phyloP scores from a whole-genome alignment of 2,329 filamentous ascomycete genomes.

The Lomentospora prolificans region DNA sequence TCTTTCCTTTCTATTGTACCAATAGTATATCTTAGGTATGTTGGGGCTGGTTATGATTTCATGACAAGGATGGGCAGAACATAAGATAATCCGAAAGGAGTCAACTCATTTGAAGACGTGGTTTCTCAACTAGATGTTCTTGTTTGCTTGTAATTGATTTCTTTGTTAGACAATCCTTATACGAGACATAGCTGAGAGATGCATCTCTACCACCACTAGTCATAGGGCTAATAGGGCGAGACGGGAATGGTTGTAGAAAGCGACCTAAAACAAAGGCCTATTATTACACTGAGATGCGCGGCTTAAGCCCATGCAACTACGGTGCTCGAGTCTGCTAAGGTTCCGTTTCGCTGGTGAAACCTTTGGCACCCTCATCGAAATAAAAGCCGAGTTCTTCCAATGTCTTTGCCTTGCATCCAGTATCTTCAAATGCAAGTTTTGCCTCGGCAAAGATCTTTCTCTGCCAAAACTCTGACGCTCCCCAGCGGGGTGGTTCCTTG shows the following conservation, averaged over 20 bases:
- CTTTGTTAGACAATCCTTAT: too few relatives aligned
- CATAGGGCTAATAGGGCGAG: too few relatives aligned
- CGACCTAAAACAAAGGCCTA: too few relatives aligned
- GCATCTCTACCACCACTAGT: too few relatives aligned
- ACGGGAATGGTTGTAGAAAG: too few relatives aligned
- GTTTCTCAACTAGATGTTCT: too few relatives aligned
- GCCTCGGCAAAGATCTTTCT: conserved; percentile 58
- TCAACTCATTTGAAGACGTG: too few relatives aligned
- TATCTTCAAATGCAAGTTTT: conserved; percentile 59
- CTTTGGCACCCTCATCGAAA: conserved; percentile 5
- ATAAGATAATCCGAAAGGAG: neutral
- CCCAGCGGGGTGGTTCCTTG: conserved; percentile 65
- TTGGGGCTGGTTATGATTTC: neutral
- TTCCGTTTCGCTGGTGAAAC: neutral
- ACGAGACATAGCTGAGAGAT: too few relatives aligned
- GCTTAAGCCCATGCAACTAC: too few relatives aligned
- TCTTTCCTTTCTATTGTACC: neutral
- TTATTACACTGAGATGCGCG: too few relatives aligned
- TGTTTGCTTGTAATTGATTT: too few relatives aligned
- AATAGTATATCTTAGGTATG: neutral
- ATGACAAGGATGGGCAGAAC: neutral
- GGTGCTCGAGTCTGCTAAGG: conserved; percentile 3
- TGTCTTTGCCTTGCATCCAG: conserved; percentile 53
- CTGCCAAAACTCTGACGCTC: conserved; percentile 61
- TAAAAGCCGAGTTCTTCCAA: conserved; percentile 65